Conservation (phyloP, 2,329 filamentous ascomycete species). For the Dendrostoma leiphaemia region DNA sequence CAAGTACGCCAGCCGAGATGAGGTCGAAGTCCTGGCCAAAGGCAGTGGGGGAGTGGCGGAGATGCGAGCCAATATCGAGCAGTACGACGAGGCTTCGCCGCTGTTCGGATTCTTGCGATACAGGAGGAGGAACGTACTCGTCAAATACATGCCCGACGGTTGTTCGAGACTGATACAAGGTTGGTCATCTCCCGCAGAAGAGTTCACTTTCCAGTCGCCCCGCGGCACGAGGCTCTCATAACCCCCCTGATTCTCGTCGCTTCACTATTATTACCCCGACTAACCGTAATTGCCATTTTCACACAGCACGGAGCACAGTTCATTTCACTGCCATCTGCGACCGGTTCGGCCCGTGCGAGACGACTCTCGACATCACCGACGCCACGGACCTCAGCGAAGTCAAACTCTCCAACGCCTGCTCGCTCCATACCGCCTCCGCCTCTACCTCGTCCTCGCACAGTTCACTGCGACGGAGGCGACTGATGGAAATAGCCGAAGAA, state of each 20-base stretch:
- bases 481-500: slow-evolving; percentile 94
- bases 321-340: slow-evolving; percentile 68
- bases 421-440: slow-evolving; percentile 81
- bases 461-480: slow-evolving; percentile 70
- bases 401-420: slow-evolving; percentile 83
- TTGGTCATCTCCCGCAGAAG: slow-evolving; percentile 41
- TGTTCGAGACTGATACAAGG: slow-evolving; percentile 92
- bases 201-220: neutral
- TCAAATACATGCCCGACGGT: slow-evolving; percentile 89
- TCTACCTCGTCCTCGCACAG: slow-evolving; percentile 84
- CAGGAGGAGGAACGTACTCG: slow-evolving; percentile 80
- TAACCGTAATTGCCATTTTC: slow-evolving; percentile 21
- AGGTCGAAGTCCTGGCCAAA: slow-evolving; percentile 72
- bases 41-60: slow-evolving; percentile 84
- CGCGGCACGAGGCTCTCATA: neutral
- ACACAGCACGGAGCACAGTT: slow-evolving; percentile 74
- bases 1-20: slow-evolving; percentile 86
- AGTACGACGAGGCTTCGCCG: slow-evolving; percentile 81
- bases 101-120: slow-evolving; percentile 92
- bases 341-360: slow-evolving; percentile 81
- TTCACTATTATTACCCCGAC: slow-evolving; percentile 13
- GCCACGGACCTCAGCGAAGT: slow-evolving; percentile 83
- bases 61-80: slow-evolving; percentile 72
- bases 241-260: neutral
- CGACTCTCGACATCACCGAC: slow-evolving; percentile 71